Evolutionary conservation across 139 green algal genomes (phyloP).

Genomic region (Chlorella sp.): DNA sequence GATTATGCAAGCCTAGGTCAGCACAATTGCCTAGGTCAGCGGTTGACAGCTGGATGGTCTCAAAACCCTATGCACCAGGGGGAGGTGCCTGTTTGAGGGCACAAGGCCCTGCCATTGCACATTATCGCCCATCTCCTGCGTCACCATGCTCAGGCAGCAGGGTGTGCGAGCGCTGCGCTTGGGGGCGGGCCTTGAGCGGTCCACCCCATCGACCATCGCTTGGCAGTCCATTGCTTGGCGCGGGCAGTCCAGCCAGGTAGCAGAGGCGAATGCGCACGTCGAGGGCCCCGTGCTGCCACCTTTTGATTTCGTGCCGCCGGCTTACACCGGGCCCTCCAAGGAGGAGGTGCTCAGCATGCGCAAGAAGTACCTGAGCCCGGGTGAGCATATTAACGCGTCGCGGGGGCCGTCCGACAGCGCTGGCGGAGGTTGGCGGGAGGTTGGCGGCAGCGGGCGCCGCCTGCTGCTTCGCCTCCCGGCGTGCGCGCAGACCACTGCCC

Average conservation of each 20-base stretch:
- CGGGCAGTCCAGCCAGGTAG: not conserved
- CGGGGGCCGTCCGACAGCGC: not conserved
- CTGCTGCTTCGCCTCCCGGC: not conserved
- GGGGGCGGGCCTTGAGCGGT: not conserved
- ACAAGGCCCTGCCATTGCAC: too few relatives aligned
- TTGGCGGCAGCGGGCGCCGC: too few relatives aligned
- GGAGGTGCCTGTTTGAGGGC: too few relatives aligned
- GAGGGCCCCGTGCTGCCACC: slow-evolving; percentile 48
- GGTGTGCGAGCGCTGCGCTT: not conserved
- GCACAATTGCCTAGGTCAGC: too few relatives aligned
- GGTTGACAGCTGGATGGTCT: too few relatives aligned
- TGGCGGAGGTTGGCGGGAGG: too few relatives aligned
- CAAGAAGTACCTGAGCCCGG: slow-evolving; percentile 86
- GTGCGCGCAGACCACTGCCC: not conserved
- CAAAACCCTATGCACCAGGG: too few relatives aligned
- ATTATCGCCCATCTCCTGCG: too few relatives aligned
- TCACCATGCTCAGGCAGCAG: not conserved
- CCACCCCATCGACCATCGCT: too few relatives aligned
- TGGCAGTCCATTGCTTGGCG: not conserved
- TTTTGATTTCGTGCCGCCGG: slow-evolving; percentile 69
- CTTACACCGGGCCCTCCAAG: slow-evolving; percentile 84
- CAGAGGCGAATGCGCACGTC: not conserved
- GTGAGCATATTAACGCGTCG: slow-evolving; percentile 40
- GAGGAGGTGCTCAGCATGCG: slow-evolving; percentile 84
- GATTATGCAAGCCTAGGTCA: too few relatives aligned